A percentile compares a stretch with the other conserved stretches of the same genome.
Conservation (phyloP, 2,329 filamentous ascomycete genomes). For the Ophiocordyceps sinensis region DNA sequence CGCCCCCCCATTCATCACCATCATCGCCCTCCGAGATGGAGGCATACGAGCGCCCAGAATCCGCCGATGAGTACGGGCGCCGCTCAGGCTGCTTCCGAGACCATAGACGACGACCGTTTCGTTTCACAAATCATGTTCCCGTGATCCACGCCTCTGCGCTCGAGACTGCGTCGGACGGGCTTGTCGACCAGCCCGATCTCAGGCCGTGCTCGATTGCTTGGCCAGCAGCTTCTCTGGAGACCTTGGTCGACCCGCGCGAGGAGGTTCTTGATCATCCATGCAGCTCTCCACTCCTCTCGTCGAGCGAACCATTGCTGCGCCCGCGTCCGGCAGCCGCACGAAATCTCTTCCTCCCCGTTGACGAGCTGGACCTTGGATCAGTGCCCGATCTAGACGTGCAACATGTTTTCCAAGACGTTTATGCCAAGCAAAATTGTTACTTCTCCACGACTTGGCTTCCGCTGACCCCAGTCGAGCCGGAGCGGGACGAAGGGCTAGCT, state of each 20-base stretch:
- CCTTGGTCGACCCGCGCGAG: background rate
- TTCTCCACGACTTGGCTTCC: slow-evolving; percentile 16
- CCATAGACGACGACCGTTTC: slow-evolving; percentile 11
- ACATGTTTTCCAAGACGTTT: slow-evolving; percentile 8
- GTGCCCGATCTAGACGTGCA: slow-evolving; percentile 8
- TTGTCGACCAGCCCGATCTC: slow-evolving; percentile 11
- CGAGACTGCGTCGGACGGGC: slow-evolving; percentile 3
- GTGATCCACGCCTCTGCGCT: slow-evolving; percentile 6
- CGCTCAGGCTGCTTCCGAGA: slow-evolving; percentile 12
- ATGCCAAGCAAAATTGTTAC: slow-evolving; percentile 6
- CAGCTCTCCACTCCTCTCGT: background rate
- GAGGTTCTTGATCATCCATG: background rate
- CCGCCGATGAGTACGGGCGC: slow-evolving; percentile 12
- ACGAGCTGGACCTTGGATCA: slow-evolving; percentile 11
- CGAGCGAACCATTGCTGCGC: background rate
- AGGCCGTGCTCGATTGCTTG: slow-evolving; percentile 5
- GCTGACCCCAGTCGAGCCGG: slow-evolving; percentile 7
- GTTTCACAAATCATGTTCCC: slow-evolving; percentile 9
- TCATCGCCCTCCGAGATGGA: background rate
- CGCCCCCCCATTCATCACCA: background rate
- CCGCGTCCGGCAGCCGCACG: background rate
- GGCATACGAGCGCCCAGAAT: slow-evolving; percentile 1
- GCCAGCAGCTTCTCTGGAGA: slow-evolving; percentile 4
- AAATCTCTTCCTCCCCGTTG: slow-evolving; percentile 5
- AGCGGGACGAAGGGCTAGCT: slow-evolving; percentile 13